Percentiles rank a stretch among this genome's conserved stretches.
These are phyloP conservation scores for Mycena kentingensis DNA, from an alignment of 768 basidiomycete genomes.

Conservation along the genomic window DNA sequence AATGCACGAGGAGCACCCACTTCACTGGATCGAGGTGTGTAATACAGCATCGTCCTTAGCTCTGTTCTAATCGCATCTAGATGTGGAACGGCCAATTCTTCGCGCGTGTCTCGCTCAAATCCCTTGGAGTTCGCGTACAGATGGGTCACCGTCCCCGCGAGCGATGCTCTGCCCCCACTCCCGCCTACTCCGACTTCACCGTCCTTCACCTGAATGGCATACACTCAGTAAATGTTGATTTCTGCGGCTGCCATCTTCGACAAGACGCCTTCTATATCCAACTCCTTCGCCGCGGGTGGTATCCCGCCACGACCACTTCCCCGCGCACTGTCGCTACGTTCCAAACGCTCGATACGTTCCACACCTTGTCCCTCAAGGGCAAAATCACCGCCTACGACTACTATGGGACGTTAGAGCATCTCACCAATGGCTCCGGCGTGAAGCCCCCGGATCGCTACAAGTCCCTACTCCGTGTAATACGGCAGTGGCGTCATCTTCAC, in stretches of 20 bases:
- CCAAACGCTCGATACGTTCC: not conserved
- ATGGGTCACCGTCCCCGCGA: slow-evolving; percentile 19
- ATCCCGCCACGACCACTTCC: not conserved
- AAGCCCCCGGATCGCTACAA: not conserved
- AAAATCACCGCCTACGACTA: not conserved
- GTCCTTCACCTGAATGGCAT: slow-evolving; percentile 14
- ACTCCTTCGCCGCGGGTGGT: not conserved
- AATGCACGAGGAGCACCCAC: not conserved
- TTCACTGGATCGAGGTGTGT: not conserved
- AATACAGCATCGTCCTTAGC: not conserved
- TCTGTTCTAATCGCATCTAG: not conserved
- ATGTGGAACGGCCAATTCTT: not conserved
- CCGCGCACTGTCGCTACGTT: not conserved
- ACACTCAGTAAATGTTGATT: slow-evolving; percentile 16
- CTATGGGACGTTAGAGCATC: not conserved
- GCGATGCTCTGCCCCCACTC: slow-evolving; percentile 2
- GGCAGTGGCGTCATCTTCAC: not conserved
- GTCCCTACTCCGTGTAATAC: not conserved
- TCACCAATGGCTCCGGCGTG: not conserved
- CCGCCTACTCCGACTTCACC: slow-evolving; percentile 7
- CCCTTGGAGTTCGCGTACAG: slow-evolving; percentile 18
- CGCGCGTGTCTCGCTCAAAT: not conserved
- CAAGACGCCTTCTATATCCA: not conserved
- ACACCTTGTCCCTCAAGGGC: not conserved
- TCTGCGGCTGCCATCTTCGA: slow-evolving; percentile 15